Evolutionary conservation across 495 filamentous ascomycete genomes (phyloP), one percentile per base, ranked within the genome.

Genomic region (Neurospora tetrasperma): DNA sequence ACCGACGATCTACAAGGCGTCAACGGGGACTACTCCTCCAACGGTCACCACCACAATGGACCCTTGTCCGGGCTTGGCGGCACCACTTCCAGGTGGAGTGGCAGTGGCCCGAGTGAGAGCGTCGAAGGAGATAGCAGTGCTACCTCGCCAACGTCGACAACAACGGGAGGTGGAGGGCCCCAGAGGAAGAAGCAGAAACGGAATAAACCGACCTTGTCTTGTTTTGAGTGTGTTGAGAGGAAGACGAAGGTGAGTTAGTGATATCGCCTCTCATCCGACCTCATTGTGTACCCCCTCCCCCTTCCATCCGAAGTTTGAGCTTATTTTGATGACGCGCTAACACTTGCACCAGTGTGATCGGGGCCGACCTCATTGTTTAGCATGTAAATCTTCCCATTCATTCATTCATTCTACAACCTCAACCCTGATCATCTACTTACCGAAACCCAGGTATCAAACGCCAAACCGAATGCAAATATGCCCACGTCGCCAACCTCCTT

Each of bases 181-280:
- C 71, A 76, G 4, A 85, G 80, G 80, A 90, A 90, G 80, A 91
- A 89, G 79, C 90, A 91, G 79, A 92, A 90, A 79, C 84, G 90
- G 35, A 93, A 93, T 80, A 93, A 93, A 77, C 90, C 90, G 5
- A 93, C 90, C 1, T 76, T 93, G 48, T 91, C 89, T 48, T 93
- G 90, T 77, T 84, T 88, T 71, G 90, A 91, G 74, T 93, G 91
- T 78, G 90, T 92, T 42, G 89, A 89, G 79, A 84, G 89, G 71
- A 91, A 92, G 80, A 91, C 89, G 16, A 91, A 90, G 84, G 89
- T 86, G 76, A 74, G 86, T 82, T 11, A 6, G 35, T 5, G 35
- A 38, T 6, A 38, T 72, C 42, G 46, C 39, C 41, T 70, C 42
- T 35, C 46, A 59, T 72, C 69, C 27, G 39, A 48, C 35, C 35